phyloP scores from a whole-genome alignment of 2,329 filamentous ascomycete genomes.

The Coniochaeta sp. region DNA sequence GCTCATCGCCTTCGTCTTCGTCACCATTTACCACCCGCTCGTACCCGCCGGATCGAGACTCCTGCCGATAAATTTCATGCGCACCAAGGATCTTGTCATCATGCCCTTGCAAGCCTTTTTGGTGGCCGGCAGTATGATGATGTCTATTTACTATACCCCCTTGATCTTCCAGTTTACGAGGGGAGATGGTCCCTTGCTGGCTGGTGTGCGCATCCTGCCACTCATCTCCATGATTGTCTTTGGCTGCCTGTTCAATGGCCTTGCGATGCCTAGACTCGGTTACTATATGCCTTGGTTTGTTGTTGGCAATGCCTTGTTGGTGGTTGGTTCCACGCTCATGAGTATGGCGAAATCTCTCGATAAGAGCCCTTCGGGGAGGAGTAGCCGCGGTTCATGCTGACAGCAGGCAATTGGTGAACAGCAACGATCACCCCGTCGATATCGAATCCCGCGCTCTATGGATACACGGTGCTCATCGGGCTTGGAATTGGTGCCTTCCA shows the following conservation, averaged over 20 bases:
- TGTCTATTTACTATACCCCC: constrained; percentile 36
- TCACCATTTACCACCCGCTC: constrained; percentile 29
- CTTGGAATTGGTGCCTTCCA: constrained; percentile 7
- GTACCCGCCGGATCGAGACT: constrained; percentile 26
- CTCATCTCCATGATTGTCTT: constrained; percentile 27
- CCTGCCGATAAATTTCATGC: constrained; percentile 33
- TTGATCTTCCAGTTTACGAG: constrained; percentile 39
- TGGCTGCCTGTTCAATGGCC: constrained; percentile 25
- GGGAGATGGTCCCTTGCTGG: constrained; percentile 27
- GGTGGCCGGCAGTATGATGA: constrained; percentile 10
- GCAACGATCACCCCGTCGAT: constrained; percentile 4
- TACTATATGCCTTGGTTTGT: constrained; percentile 30
- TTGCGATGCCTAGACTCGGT: constrained; percentile 23
- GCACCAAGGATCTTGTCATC: constrained; percentile 8
- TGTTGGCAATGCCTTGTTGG: constrained; percentile 21
- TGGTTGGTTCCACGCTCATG: constrained; percentile 25
- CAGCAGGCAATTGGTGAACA: background rate
- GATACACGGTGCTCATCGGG: constrained; percentile 9
- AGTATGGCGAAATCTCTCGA: constrained; percentile 11
- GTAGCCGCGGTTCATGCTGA: background rate
- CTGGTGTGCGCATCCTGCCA: constrained; percentile 30
- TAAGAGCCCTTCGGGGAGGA: background rate
- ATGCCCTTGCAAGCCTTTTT: constrained; percentile 13
- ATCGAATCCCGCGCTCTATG: constrained; percentile 6
- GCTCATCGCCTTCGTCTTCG: constrained; percentile 29